Conservation (phyloP, 2,329 filamentous ascomycete genomes). For the Cercospora zeae-maydis region DNA sequence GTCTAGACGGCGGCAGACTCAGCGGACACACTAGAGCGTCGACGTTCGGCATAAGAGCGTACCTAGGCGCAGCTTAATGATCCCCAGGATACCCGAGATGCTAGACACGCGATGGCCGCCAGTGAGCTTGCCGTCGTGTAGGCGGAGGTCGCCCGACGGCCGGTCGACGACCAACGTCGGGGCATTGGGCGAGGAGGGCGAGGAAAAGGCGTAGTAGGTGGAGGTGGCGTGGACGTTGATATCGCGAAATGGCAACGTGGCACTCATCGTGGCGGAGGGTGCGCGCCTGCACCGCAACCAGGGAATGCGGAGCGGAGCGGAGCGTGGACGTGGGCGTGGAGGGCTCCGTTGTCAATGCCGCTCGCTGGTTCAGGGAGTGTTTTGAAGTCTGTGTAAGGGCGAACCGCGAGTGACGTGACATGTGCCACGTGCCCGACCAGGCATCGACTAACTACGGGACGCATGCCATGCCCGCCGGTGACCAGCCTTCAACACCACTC, state of each 20-base stretch:
- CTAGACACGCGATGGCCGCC: conserved; percentile 84
- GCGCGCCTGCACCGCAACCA: background rate
- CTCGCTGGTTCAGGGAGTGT: background rate
- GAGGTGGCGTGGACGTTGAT: conserved; percentile 93
- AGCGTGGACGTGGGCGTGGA: background rate
- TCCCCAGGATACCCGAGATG: conserved; percentile 89
- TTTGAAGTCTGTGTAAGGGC: background rate
- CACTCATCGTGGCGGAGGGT: conserved; percentile 43
- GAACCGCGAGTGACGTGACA: conserved; percentile 7
- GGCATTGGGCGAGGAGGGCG: conserved; percentile 85
- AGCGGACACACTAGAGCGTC: conserved; percentile 10
- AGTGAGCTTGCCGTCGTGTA: conserved; percentile 74
- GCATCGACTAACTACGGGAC: too few species aligned
- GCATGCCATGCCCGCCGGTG: background rate
- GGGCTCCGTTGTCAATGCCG: background rate
- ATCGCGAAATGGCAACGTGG: conserved; percentile 75
- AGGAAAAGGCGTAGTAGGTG: conserved; percentile 93
- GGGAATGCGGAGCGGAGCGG: background rate
- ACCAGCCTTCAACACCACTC: background rate
- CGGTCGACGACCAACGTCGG: conserved; percentile 86
- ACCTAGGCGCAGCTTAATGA: conserved; percentile 92
- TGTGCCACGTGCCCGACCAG: conserved; percentile 8
- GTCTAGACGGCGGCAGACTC: conserved; percentile 53
- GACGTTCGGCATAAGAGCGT: conserved; percentile 31
- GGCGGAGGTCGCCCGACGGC: conserved; percentile 82